Evolutionary conservation across 2,329 filamentous ascomycete species (phyloP), one percentile per base, ranked within the genome.

Genomic region (Aureobasidium sp.): DNA sequence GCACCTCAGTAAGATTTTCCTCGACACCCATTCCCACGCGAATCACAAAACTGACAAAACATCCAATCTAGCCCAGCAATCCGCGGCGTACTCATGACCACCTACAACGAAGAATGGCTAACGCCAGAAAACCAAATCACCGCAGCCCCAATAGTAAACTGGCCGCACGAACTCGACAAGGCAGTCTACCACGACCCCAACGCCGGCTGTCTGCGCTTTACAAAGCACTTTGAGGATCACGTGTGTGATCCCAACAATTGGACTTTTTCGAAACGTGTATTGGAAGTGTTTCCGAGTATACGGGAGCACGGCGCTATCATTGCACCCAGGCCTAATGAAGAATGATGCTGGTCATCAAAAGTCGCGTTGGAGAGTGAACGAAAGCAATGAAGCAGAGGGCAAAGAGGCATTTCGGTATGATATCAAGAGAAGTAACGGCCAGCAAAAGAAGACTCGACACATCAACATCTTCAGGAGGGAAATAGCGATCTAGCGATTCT

Each of bases 71-170:
- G 60, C 22, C 60, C 60, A 56, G 60, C 49, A 34, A 56, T 51
- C 7, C 51, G 60, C 11, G 42, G 42, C n/a, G 60, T 42, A 1
- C 36, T 56, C 17, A 62, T 62, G 60, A 27, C 20, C 17, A 14
- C 51, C 25, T 62, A 47, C 51, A 55, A 48, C 44, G 51, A 49
- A 25, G 45, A 61, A 17, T 61, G 57, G 57, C 47, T 61, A n/a
- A 61, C 45, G 20, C 57, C 57, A n/a, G 57, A 61, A 36, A 61
- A 61, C 3, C 57, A 61, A 52, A 36, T 61, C n/a, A 42, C 20
- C 7, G 57, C 57, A 12, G 57, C 57, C 5, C 57, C 57, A 22
- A 9, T 61, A 1, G 20, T 61, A 34, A 61, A 61, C 12, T 61
- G 57, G 57, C 25, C 25, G 12, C 37, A 51, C 20, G 14, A 12